Base-by-base conservation (phyloP, 2,329 filamentous ascomycete genomes). In the Alternaria ventricosa region DNA sequence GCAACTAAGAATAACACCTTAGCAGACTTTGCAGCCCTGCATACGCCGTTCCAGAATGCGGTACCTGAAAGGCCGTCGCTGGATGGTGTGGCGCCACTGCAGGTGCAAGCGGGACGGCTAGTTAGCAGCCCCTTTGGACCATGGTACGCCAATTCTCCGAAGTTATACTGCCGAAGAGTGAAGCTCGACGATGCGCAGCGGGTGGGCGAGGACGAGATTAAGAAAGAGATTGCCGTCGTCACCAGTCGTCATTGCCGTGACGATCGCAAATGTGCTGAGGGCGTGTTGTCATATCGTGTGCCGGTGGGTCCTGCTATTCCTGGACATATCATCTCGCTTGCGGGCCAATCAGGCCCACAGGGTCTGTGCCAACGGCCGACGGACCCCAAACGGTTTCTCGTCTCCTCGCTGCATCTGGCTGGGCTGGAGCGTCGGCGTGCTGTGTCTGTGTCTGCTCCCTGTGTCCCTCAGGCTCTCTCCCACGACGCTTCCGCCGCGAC, bases 401-500 rank as follows among this genome's bases (percentile, higher is more conserved):
- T 53, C 56, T 58, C 41, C 46, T 53, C 56, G 25, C 45, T 47
- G 30, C 53, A 50, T 62, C 50, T 60, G 51, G 53, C 51, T 65
- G 58, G 51, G 51, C 60, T 60, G 49, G 65, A 54, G 63, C 50
- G 15, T 63, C 36, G 36, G 15, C 36, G 36, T 41, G 36, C 36
- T 15, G 33, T 36, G 33, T 36, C 33, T 36, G 33, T 36, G 33
- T 58, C 57, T 47, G 58, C 65, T 63, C 68, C 56, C 53, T 41
- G 36, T 41, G 36, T 41, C 36, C 36, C 36, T 25, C 23, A 25
- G 23, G 36, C 36, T 57, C 59, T 56, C 60, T 53, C 58, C 64
- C 58, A 71, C 72, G 70, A 68, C 73, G 72, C 70, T 72, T 71
- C 70, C 71, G 69, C 71, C 72, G 73, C 72, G 72, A 74, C 72